Base-by-base conservation (phyloP, 2,329 filamentous ascomycete species). In the Penicillium sp. region DNA sequence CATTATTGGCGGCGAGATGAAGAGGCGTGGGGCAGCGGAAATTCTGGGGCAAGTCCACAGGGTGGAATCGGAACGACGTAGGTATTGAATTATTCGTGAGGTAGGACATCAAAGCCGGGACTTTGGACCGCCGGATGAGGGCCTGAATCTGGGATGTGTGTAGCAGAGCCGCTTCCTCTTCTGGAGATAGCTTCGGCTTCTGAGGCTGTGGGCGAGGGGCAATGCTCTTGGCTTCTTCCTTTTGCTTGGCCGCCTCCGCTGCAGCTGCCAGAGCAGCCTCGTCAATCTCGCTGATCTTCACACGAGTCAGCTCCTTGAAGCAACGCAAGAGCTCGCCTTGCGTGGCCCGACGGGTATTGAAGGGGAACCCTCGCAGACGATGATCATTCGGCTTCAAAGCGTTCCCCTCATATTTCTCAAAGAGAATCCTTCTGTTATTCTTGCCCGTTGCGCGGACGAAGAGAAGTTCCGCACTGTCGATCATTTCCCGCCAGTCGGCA, bases 301-400 rank as follows among this genome's bases (percentile, higher is more conserved):
- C 78, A 12, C 93, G 78, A 0, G 93, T 98, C 29, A 98, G 78
- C 71, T 98, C 93, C 53, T 95, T 86, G 61, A 96, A 98, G 1
- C 86, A 86, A 35, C 91, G 82, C 86, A 97, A 93, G 0, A 98
- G 82, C 68, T 98, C 93, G 41, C 86, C 88, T 63, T 97, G 90
- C 0, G 93, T 98, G 0, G 93, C 89, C 48, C 93, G 79, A 9
- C 90, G 81, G 7, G 93, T 98, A 66, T 80, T 95, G 67, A 98
- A 98, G 0, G 93, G 93, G 54, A 98, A 96, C 0, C 88, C 85
- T 47, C 93, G 80, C 60, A 95, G 77, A 33, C 93, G 78, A 1
- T 83, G 75, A 62, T 98, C 93, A 51, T 89, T 88, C 9, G 83
- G 79, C 49, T 78, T 82, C 46, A 98, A 70, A 1, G 95, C 83